A percentile compares a stretch with the other conserved stretches of the same genome.
Evolutionary conservation across 2,329 filamentous ascomycete species (phyloP).

Genomic region (Colletotrichum gloeosporioides): DNA sequence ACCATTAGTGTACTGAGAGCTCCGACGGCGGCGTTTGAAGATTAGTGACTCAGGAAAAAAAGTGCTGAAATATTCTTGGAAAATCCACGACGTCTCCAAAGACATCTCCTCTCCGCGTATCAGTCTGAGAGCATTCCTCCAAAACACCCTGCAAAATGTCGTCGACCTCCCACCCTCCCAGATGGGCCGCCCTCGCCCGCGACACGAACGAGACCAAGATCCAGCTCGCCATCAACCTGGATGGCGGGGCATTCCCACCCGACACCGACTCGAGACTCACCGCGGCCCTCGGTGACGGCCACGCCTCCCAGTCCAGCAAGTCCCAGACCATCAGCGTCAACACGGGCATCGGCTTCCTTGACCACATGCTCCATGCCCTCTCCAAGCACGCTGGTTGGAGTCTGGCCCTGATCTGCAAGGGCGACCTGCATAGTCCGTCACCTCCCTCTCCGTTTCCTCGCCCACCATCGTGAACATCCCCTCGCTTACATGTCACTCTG

Average conservation of each 20-base stretch:
- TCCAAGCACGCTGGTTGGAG: constrained; percentile 97
- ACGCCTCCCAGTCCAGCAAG: constrained; percentile 84
- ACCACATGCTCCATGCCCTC: constrained; percentile 98
- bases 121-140: neutral
- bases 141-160: neutral
- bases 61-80: neutral
- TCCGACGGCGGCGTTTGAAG: constrained; percentile 10
- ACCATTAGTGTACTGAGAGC: neutral
- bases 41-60: constrained; percentile 5
- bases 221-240: constrained; percentile 88
- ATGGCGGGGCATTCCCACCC: constrained; percentile 80
- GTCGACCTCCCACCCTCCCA: constrained; percentile 36
- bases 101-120: neutral
- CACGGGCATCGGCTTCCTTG: constrained; percentile 96
- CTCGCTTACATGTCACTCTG: neutral
- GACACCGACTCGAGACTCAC: constrained; percentile 64
- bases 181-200: constrained; percentile 81
- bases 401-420: constrained; percentile 80
- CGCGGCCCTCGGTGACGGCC: constrained; percentile 56
- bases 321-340: constrained; percentile 86
- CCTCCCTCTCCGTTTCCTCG: neutral
- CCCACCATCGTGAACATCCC: neutral
- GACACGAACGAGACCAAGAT: constrained; percentile 99
- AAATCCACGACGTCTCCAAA: neutral
- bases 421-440: constrained; percentile 85